These are phyloP conservation scores for Beverwykella pulmonaria DNA, from an alignment of 495 filamentous ascomycete species.

Conservation along the genomic window DNA sequence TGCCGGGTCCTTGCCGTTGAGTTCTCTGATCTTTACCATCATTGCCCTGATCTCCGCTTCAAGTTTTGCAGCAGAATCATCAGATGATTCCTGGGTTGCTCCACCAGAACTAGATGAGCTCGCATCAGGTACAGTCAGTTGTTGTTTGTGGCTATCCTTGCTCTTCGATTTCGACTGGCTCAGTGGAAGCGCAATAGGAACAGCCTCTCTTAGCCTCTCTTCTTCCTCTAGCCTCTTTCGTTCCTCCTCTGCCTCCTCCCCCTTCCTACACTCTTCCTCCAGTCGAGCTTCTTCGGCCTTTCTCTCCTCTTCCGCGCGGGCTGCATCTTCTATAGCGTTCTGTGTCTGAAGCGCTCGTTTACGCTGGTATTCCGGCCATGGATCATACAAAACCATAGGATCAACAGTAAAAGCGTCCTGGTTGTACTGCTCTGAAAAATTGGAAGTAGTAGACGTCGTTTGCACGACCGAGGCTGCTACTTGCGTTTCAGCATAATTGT, in stretches of 20 bases:
- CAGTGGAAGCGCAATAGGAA: not conserved
- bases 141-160: slow-evolving; percentile 10
- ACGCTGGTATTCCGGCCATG: slow-evolving; percentile 45
- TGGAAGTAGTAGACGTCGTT: slow-evolving; percentile 7
- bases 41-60: slow-evolving; percentile 43
- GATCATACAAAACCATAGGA: slow-evolving; percentile 50
- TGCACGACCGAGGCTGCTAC: slow-evolving; percentile 14
- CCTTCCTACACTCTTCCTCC: slow-evolving; percentile 27
- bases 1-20: slow-evolving; percentile 46
- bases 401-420: slow-evolving; percentile 43
- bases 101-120: not conserved
- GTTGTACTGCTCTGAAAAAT: slow-evolving; percentile 27
- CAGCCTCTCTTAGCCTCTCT: slow-evolving; percentile 24
- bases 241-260: slow-evolving; percentile 5
- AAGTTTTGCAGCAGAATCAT: not conserved
- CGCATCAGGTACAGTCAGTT: not conserved
- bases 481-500: slow-evolving; percentile 27
- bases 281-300: slow-evolving; percentile 20
- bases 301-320: slow-evolving; percentile 26
- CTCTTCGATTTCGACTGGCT: not conserved
- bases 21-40: slow-evolving; percentile 49
- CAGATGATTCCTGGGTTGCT: not conserved
- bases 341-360: slow-evolving; percentile 26
- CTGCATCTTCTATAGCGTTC: slow-evolving; percentile 33
- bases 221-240: slow-evolving; percentile 24